Evolutionary conservation across 179 eudicot genomes (phyloP).

Genomic region (Actinidia polygama): DNA sequence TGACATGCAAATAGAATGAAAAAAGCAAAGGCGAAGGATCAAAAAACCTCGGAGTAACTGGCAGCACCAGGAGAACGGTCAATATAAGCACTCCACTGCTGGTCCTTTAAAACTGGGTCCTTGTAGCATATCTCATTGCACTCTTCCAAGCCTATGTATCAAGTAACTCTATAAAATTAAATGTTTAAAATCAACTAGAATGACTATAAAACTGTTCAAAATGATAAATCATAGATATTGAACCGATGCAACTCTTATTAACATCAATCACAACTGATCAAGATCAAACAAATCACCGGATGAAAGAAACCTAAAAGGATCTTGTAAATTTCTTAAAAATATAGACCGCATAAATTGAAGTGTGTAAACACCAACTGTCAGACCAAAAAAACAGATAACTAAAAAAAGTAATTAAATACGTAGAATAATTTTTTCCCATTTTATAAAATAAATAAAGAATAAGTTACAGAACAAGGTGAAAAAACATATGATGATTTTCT

Average conservation of each 20-base stretch:
- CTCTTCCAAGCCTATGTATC: conserved; percentile 60
- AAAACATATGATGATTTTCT: not conserved
- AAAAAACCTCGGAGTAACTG: conserved; percentile 75
- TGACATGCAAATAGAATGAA: not conserved
- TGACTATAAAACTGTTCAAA: not conserved
- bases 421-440: not conserved
- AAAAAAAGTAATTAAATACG: not conserved
- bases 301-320: not conserved
- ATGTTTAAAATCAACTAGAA: conserved; percentile 6
- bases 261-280: not conserved
- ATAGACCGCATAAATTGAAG: not conserved
- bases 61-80: conserved; percentile 97
- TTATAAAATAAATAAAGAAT: too few species aligned
- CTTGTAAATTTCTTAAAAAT: not conserved
- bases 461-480: not conserved
- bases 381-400: not conserved
- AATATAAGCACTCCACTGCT: conserved; percentile 94
- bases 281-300: not conserved
- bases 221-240: not conserved
- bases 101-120: conserved; percentile 97
- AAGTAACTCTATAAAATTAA: conserved; percentile 5
- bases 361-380: not conserved
- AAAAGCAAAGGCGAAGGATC: conserved; percentile 1
- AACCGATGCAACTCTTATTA: not conserved
- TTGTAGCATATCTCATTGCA: conserved; percentile 95